Conservation (phyloP, 441 rosid species). For the Syzygium malaccense region DNA sequence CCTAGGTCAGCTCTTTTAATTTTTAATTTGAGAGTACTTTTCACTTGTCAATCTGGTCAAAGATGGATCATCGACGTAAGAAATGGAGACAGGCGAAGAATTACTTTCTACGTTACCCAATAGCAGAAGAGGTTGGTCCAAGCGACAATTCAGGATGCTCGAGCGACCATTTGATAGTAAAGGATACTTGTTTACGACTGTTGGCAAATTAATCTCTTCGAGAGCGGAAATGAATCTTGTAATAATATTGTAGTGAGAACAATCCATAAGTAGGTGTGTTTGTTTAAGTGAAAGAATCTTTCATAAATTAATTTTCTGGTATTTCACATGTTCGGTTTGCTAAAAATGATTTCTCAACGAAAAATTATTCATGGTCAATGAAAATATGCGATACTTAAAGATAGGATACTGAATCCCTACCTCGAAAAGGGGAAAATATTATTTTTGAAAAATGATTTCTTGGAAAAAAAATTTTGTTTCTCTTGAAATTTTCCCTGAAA, state of each 20-base stretch:
- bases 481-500: too few species aligned
- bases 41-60: background rate
- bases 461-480: too few species aligned
- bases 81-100: background rate
- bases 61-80: background rate
- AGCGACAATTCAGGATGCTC: too few species aligned
- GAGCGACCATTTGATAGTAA: too few species aligned
- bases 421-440: background rate
- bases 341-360: rapidly evolving
- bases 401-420: background rate
- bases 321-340: rapidly evolving
- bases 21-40: background rate
- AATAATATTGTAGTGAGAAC: background rate
- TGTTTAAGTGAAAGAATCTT: background rate
- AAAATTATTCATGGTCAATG: background rate
- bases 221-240: background rate
- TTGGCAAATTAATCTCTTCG: background rate
- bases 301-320: background rate
- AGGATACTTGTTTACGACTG: background rate
- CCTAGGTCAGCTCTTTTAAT: background rate
- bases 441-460: background rate
- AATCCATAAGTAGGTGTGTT: background rate
- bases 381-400: background rate
- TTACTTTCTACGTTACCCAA: too few species aligned
- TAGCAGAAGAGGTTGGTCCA: too few species aligned